These are phyloP conservation scores for Mycosphaerella sp. DNA, from an alignment of 2,329 filamentous ascomycete genomes.

Conservation along the genomic window DNA sequence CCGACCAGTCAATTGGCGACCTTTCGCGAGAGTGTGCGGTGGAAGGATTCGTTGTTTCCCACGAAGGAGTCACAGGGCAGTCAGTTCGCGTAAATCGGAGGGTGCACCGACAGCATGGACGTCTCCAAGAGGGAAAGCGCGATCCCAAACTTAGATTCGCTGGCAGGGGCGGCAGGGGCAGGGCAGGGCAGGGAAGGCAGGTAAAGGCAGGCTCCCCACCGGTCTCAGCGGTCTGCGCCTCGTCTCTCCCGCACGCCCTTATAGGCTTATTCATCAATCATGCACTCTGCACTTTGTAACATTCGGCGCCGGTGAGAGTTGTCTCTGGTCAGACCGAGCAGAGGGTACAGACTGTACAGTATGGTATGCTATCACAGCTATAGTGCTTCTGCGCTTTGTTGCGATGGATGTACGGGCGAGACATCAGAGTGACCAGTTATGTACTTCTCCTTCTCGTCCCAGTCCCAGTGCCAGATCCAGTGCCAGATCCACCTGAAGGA, in stretches of 20 bases:
- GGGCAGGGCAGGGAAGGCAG: too few relatives aligned
- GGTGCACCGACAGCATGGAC: background rate
- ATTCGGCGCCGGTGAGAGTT: conserved; percentile 11
- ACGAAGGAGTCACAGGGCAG: background rate
- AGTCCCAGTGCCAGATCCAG: background rate
- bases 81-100: background rate
- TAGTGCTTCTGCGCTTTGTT: background rate
- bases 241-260: conserved; percentile 11
- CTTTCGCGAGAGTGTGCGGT: conserved; percentile 1
- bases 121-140: conserved; percentile 3
- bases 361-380: too few relatives aligned
- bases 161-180: background rate
- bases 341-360: too few relatives aligned
- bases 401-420: background rate
- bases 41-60: conserved; percentile 1
- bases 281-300: background rate
- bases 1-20: background rate
- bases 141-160: conserved; percentile 11
- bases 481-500: background rate
- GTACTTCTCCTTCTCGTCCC: background rate
- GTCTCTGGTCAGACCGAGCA: background rate
- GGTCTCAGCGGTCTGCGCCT: conserved; percentile 12
- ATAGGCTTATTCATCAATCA: conserved; percentile 6
- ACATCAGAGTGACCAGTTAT: background rate
- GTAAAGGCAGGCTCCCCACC: too few relatives aligned